A percentile compares a stretch with the other conserved stretches of the same genome.
Conservation (phyloP, 116 monocot species). For the Posidonia oceanica region DNA sequence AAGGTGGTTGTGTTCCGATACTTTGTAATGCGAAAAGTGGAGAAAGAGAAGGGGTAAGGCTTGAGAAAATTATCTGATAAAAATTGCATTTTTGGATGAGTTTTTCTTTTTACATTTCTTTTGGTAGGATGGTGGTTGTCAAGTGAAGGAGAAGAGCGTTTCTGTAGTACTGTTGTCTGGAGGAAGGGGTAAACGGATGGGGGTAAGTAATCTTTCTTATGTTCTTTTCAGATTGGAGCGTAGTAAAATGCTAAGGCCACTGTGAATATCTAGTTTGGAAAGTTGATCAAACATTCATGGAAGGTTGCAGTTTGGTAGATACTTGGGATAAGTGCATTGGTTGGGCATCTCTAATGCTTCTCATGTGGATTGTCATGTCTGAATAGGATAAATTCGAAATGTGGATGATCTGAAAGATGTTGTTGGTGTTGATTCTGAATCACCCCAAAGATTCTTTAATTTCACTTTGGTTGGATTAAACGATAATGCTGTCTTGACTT, state of each 20-base stretch:
- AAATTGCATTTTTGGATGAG: neutral
- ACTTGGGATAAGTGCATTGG: too few species aligned
- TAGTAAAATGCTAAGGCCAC: neutral
- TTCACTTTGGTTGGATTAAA: too few species aligned
- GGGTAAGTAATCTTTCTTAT: slow-evolving; percentile 29
- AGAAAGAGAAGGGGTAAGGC: neutral
- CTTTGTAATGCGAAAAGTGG: neutral
- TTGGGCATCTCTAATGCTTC: too few species aligned
- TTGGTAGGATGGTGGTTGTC: slow-evolving; percentile 5
- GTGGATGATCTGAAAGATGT: too few species aligned
- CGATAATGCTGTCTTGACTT: too few species aligned
- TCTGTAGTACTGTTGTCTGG: slow-evolving; percentile 87
- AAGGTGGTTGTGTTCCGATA: neutral
- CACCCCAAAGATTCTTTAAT: too few species aligned
- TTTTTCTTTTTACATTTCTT: neutral
- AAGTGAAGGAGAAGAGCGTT: slow-evolving; percentile 74
- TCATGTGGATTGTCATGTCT: too few species aligned
- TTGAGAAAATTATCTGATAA: neutral
- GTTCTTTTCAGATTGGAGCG: neutral
- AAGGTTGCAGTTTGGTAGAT: too few species aligned
- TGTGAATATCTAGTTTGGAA: too few species aligned
- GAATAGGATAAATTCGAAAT: too few species aligned
- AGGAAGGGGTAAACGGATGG: slow-evolving; percentile 89
- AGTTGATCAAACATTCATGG: too few species aligned
- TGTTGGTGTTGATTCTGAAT: too few species aligned